A percentile compares a stretch with the other conserved stretches of the same genome.
Conservation (phyloP, 257 asterid species). For the Fraxinus quadrangulata region DNA sequence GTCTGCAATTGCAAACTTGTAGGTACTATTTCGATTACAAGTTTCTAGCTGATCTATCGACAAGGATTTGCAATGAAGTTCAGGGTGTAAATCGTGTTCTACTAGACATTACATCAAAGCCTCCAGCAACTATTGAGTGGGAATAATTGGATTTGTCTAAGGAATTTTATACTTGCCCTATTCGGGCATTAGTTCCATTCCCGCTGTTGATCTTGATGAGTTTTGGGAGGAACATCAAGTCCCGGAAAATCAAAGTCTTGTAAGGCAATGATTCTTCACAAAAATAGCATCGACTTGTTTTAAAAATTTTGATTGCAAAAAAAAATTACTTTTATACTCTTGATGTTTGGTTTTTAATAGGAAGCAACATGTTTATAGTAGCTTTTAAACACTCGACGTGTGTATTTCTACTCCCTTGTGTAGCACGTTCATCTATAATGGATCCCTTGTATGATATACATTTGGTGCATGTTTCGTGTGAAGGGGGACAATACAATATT, state of each 20-base stretch:
- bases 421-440: background rate
- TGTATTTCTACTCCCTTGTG: background rate
- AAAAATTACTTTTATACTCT: background rate
- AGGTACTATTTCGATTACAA: slow-evolving; percentile 90
- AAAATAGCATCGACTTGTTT: background rate
- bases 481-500: background rate
- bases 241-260: background rate
- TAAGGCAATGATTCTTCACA: background rate
- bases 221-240: background rate
- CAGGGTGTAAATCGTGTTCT: slow-evolving; percentile 95
- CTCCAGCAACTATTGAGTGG: slow-evolving; percentile 99
- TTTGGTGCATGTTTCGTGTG: background rate
- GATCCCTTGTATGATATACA: background rate
- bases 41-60: slow-evolving; percentile 78
- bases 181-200: background rate
- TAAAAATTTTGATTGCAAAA: background rate
- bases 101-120: slow-evolving; percentile 94
- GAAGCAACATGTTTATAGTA: background rate
- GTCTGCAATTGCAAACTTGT: slow-evolving; percentile 27
- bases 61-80: slow-evolving; percentile 90
- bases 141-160: slow-evolving; percentile 41
- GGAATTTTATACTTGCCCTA: background rate
- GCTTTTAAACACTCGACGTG: background rate
- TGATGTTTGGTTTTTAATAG: background rate
- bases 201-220: background rate